These are phyloP conservation scores for Claviceps sorghi DNA, from an alignment of 2,329 filamentous ascomycete genomes.

Conservation along the genomic window DNA sequence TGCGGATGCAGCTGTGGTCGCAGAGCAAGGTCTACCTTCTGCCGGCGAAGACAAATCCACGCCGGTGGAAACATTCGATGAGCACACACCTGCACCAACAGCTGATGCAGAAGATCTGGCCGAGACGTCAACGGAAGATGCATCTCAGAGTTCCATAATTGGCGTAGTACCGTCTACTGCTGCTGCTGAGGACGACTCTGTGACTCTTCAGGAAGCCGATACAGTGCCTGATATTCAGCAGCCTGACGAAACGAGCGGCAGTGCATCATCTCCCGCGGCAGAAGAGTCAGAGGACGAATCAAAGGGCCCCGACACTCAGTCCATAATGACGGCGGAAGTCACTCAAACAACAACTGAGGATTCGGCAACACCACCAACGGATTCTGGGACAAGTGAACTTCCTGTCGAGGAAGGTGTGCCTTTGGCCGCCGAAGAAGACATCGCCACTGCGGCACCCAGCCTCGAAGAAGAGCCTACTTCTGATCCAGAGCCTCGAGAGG, in stretches of 20 bases:
- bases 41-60: neutral
- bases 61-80: neutral
- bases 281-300: neutral
- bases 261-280: neutral
- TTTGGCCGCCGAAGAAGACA: neutral
- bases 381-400: neutral
- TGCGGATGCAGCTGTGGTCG: neutral
- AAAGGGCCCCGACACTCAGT: neutral
- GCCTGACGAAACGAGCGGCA: neutral
- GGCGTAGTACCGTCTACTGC: neutral
- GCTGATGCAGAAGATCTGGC: neutral
- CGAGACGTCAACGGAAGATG: neutral
- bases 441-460: neutral
- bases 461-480: neutral
- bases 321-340: neutral
- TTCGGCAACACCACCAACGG: neutral
- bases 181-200: neutral
- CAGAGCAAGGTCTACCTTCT: neutral
- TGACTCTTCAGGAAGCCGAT: neutral
- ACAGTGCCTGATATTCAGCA: neutral
- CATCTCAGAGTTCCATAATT: too few relatives aligned
- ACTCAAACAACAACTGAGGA: neutral
- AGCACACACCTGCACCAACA: neutral
- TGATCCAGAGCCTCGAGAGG: neutral
- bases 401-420: neutral